Conservation (phyloP, 768 basidiomycete genomes). For the Daedaleopsis sinensis region DNA sequence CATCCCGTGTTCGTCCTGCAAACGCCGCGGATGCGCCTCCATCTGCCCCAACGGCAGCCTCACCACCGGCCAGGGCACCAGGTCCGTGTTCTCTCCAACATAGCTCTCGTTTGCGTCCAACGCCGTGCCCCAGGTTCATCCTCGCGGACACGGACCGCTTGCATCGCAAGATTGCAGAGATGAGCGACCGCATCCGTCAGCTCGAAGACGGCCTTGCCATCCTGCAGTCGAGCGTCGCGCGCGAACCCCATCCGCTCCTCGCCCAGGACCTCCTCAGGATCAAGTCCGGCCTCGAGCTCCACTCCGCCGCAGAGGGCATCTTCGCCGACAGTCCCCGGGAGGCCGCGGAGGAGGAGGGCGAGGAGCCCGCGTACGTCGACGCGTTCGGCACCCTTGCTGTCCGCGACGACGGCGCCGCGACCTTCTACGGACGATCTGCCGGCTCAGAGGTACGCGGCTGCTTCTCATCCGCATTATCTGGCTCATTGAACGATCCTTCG, state of each 20-base stretch:
- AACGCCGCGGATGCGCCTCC: conserved; percentile 72
- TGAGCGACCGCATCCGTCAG: conserved; percentile 70
- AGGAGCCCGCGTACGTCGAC: conserved; percentile 28
- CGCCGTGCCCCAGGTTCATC: conserved; percentile 50
- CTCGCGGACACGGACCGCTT: conserved; percentile 67
- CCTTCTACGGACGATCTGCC: conserved; percentile 76
- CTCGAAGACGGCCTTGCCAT: conserved; percentile 69
- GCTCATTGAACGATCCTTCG: not conserved
- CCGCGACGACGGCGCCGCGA: conserved; percentile 63
- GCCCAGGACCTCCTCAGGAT: conserved; percentile 52
- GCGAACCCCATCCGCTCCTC: conserved; percentile 61
- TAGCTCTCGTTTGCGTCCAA: not conserved
- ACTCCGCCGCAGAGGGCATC: conserved; percentile 27
- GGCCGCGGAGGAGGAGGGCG: conserved; percentile 27
- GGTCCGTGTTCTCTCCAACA: conserved; percentile 43
- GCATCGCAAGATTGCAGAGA: conserved; percentile 64
- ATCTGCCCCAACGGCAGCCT: conserved; percentile 82
- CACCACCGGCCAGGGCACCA: conserved; percentile 76
- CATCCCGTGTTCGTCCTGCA: conserved; percentile 55
- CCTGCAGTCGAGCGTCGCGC: conserved; percentile 56
- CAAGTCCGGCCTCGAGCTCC: conserved; percentile 58
- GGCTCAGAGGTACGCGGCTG: conserved; percentile 64
- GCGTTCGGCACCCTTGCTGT: conserved; percentile 69
- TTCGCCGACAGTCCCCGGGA: not conserved
- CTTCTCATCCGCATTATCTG: not conserved